phyloP scores from a whole-genome alignment of 768 basidiomycete species.

The Calocera cornea region DNA sequence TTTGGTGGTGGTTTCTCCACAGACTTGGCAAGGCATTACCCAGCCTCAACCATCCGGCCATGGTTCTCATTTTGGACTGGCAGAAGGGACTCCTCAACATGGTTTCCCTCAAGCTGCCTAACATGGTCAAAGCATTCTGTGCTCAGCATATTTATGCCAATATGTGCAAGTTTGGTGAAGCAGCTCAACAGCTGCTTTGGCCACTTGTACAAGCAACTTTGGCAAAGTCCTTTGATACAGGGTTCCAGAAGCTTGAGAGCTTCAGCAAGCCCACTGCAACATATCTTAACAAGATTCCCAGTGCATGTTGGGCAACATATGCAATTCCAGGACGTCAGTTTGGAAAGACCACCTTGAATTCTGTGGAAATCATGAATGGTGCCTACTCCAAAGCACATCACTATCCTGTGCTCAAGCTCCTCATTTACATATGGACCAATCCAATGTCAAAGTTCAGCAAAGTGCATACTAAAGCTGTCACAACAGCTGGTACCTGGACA shows the following conservation, averaged over 20 bases:
- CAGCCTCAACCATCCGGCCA: background rate
- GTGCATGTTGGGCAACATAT: background rate
- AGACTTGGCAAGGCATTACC: background rate
- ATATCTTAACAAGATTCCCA: background rate
- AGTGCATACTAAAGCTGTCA: background rate
- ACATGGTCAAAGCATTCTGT: background rate
- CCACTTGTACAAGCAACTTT: background rate
- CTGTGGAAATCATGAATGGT: background rate
- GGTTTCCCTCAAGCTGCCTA: background rate
- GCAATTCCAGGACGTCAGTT: background rate
- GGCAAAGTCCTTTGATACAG: background rate
- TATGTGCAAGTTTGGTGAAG: background rate
- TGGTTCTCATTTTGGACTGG: background rate
- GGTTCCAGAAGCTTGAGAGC: background rate
- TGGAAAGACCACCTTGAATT: background rate
- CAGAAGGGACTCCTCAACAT: background rate
- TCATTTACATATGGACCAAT: background rate
- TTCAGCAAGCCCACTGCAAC: background rate
- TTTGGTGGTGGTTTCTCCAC: background rate
- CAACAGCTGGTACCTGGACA: background rate
- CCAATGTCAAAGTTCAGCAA: background rate
- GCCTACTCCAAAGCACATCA: background rate
- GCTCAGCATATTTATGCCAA: background rate
- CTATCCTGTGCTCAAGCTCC: background rate
- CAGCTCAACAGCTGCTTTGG: background rate